Conservation (phyloP, 1,284 basidiomycete genomes). For the Apiotrichum siamense region DNA sequence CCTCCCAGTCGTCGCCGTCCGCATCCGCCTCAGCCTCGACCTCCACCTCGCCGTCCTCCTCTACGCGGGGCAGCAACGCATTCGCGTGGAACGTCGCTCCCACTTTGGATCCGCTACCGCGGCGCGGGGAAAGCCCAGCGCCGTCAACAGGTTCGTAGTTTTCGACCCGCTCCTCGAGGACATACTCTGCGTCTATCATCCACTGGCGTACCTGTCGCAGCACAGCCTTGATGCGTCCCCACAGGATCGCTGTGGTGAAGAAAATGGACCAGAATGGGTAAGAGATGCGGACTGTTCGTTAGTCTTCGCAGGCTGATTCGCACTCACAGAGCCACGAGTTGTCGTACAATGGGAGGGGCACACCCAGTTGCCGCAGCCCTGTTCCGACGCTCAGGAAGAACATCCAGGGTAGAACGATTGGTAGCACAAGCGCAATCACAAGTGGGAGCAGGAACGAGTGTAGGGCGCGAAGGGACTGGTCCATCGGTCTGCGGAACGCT, state of each 20-base stretch:
- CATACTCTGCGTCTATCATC: conserved; percentile 45
- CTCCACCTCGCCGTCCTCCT: no score
- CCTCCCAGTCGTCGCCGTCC: no score
- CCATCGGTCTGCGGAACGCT: conserved; percentile 22
- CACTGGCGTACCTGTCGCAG: conserved; percentile 20
- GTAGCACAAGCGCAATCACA: conserved; percentile 12
- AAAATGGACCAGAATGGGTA: conserved; percentile 17
- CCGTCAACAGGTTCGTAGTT: conserved; percentile 43
- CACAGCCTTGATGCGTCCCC: conserved; percentile 1
- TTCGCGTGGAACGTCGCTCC: no score
- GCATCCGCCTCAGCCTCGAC: no score
- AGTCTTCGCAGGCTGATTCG: background rate
- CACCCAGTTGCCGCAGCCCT: conserved; percentile 4
- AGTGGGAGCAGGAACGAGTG: conserved; percentile 18
- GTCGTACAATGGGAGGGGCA: conserved; percentile 4
- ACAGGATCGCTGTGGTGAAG: conserved; percentile 1
- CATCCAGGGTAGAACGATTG: conserved; percentile 17
- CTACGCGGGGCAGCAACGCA: no score
- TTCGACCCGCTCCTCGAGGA: conserved; percentile 40
- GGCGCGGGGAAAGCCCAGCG: no score
- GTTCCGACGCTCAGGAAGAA: conserved; percentile 4
- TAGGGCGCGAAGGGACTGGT: conserved; percentile 17
- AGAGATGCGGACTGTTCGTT: conserved; percentile 18
- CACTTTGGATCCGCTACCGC: no score
- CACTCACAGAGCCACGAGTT: conserved; percentile 10